Base-by-base conservation (phyloP, 768 basidiomycete species). In the Lentinula sp. region DNA sequence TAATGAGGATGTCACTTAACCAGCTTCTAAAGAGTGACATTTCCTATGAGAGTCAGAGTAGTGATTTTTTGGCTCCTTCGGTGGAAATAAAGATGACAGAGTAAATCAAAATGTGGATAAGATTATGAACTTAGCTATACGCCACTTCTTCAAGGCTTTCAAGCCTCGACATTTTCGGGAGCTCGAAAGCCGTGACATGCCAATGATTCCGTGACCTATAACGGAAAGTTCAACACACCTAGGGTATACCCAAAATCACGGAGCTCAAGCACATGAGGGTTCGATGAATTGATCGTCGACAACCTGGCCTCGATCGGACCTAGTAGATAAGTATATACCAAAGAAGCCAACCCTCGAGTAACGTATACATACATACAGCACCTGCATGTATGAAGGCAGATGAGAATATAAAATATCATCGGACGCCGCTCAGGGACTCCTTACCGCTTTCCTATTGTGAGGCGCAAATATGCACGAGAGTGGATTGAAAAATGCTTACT, bases 141-240 rank as follows among this genome's bases (percentile, higher is more conserved):
- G 35, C 21, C 3, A 21, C 15, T 40, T 37, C 37, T 55, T 39
- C 50, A 35, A 51, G 50, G 50, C 50, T 48, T 48, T 23, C 46
- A 18, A 51, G 50, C 34, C 50, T 51, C 46, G 46, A 51, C 32
- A 51, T 51, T 51, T 31, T 6, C 50, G 50, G 50, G 16, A 51
- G 50, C 13, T 51, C 8, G 50, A 56, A 56, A 56, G 37, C 40
- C 55, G 55, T 56, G 39, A 56, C 55, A 56, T 56, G 10, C 55
- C 55, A 56, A 56, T n/a, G 23, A 56, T 42, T 42, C 55, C 55
- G 55, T 40, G 23, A 37, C 42, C 11, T 45, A 15, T 45, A 45
- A 56, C 37, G 55, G 55, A 56, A 56, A 40, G 23, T 56, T 43
- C 55, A 56, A 56, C 15, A 42, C 21, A 56, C 23, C 15, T n/a